Conservation (phyloP, 148 eudicot genomes). For the Rhododendron kiyosumense region DNA sequence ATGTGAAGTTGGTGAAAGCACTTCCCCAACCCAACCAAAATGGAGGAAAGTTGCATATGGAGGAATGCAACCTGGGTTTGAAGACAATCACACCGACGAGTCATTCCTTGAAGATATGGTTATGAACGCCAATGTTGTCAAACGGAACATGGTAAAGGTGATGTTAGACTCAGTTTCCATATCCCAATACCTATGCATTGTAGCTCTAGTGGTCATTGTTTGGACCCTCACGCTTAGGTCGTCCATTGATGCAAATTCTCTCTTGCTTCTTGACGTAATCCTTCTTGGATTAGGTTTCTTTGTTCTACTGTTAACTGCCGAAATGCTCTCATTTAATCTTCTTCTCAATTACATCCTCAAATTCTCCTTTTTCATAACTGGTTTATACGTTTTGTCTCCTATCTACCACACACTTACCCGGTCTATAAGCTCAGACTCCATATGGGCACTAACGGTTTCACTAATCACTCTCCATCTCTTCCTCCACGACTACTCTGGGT, state of each 20-base stretch:
- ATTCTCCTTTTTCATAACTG: slow-evolving; percentile 70
- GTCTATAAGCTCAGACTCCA: slow-evolving; percentile 86
- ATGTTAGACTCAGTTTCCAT: slow-evolving; percentile 81
- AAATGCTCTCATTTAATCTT: slow-evolving; percentile 46
- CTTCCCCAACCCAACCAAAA: slow-evolving; percentile 27
- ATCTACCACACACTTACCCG: slow-evolving; percentile 92
- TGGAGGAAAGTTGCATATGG: slow-evolving; percentile 99
- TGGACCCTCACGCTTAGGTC: slow-evolving; percentile 77
- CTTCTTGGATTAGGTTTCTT: slow-evolving; percentile 72
- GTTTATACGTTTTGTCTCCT: slow-evolving; percentile 71
- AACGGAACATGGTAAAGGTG: slow-evolving; percentile 67
- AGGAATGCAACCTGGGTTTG: slow-evolving; percentile 94
- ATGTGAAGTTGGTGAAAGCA: slow-evolving; percentile 6
- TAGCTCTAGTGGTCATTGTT: slow-evolving; percentile 77
- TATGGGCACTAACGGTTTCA: slow-evolving; percentile 68
- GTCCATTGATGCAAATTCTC: slow-evolving; percentile 51
- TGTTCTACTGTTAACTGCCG: slow-evolving; percentile 57
- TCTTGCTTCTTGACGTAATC: slow-evolving; percentile 62
- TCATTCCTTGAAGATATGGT: slow-evolving; percentile 92
- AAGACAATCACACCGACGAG: slow-evolving; percentile 87
- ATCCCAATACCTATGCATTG: slow-evolving; percentile 86
- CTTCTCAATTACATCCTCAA: slow-evolving; percentile 52
- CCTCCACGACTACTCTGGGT: slow-evolving; percentile 84
- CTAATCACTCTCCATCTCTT: slow-evolving; percentile 81
- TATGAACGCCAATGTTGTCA: slow-evolving; percentile 85